Conservation (phyloP, 345 rosid species). For the Rhizophora mangle region DNA sequence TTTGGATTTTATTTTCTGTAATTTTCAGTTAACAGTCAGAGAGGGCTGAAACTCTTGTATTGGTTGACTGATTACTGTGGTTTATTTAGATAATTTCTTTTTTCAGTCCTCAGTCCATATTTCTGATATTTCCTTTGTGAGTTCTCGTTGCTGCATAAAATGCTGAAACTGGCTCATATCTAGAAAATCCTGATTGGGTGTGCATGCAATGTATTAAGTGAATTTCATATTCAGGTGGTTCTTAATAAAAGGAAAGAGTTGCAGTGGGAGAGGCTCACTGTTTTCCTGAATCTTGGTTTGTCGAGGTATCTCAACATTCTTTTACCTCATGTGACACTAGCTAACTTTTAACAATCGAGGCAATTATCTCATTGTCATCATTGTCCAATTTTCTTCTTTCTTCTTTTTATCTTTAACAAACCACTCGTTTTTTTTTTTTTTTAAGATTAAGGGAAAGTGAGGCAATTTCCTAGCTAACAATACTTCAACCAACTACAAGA, state of each 20-base stretch:
- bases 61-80: no score
- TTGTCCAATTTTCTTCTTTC: not conserved
- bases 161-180: not conserved
- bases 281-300: slow-evolving; percentile 64
- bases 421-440: not conserved
- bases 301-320: slow-evolving; percentile 42
- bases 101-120: no score
- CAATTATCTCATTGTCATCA: not conserved
- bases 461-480: not conserved
- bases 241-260: slow-evolving; percentile 77
- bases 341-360: not conserved
- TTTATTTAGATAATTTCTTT: no score
- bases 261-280: slow-evolving; percentile 75
- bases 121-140: not conserved
- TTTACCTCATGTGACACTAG: not conserved
- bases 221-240: slow-evolving; percentile 49
- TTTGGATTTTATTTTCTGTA: not conserved
- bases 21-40: not conserved
- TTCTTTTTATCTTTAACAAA: not conserved
- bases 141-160: slow-evolving; percentile 1
- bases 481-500: not conserved
- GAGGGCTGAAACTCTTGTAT: no score
- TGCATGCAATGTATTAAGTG: slow-evolving; percentile 8
- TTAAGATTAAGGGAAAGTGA: not conserved
- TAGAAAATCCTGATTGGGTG: slow-evolving; percentile 4